These are phyloP conservation scores for Cystofilobasidium capitatum DNA, from an alignment of 768 basidiomycete species.

Conservation along the genomic window DNA sequence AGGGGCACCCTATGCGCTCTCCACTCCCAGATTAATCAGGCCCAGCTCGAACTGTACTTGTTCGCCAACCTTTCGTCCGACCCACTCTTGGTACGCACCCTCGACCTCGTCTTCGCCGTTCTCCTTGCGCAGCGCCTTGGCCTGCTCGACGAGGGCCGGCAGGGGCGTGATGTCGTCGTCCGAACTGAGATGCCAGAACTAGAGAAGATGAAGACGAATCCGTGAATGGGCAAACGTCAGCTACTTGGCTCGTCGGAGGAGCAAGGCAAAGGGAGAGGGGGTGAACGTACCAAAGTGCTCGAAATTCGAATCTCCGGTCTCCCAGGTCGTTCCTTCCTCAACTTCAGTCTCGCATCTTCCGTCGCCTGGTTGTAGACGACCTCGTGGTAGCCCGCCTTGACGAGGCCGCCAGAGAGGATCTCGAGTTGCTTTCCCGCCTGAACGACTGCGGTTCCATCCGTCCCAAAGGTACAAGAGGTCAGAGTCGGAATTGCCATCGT, in stretches of 20 bases:
- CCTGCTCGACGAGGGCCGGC: slow-evolving; percentile 47
- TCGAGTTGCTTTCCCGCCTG: slow-evolving; percentile 96
- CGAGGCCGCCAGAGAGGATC: slow-evolving; percentile 58
- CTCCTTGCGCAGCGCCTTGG: slow-evolving; percentile 44
- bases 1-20: too few species aligned
- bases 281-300: slow-evolving; percentile 65
- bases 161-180: slow-evolving; percentile 68
- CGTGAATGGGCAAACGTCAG: too few species aligned
- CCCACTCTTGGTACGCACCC: slow-evolving; percentile 34
- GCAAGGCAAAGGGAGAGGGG: not conserved
- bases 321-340: slow-evolving; percentile 43
- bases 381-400: slow-evolving; percentile 90
- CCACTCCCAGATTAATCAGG: too few species aligned
- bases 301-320: slow-evolving; percentile 93
- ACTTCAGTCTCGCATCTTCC: slow-evolving; percentile 38
- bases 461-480: not conserved
- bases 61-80: not conserved
- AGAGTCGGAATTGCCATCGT: not conserved
- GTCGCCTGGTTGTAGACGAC: slow-evolving; percentile 82
- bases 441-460: slow-evolving; percentile 50
- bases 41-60: too few species aligned
- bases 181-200: slow-evolving; percentile 84
- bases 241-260: not conserved
- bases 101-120: slow-evolving; percentile 41
- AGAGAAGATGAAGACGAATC: not conserved